phyloP scores from a whole-genome alignment of 441 rosid genomes.

The Euphorbia schlechtendalii region DNA sequence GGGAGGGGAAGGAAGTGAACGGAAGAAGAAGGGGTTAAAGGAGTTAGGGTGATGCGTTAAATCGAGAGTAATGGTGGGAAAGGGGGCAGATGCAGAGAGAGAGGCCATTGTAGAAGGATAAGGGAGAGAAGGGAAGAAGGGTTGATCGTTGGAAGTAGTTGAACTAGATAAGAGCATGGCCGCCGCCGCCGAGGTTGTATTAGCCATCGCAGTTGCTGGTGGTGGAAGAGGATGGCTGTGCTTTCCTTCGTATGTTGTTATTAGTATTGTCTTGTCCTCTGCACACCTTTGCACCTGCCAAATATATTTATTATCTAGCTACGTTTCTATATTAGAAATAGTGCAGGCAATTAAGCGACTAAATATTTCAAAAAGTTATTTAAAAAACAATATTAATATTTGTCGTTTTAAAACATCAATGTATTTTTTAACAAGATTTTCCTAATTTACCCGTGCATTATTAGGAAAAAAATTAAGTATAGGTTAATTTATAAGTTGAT shows the following conservation, averaged over 20 bases:
- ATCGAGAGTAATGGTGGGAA: slow-evolving; percentile 83
- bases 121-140: slow-evolving; percentile 36
- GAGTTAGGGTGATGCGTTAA: slow-evolving; percentile 48
- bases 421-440: too few species aligned
- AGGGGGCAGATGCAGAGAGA: slow-evolving; percentile 69
- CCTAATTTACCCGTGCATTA: too few species aligned
- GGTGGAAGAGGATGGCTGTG: slow-evolving; percentile 91
- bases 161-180: slow-evolving; percentile 83
- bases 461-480: too few species aligned
- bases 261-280: slow-evolving; percentile 64
- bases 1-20: slow-evolving; percentile 22
- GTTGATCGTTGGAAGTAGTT: slow-evolving; percentile 25
- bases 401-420: too few species aligned
- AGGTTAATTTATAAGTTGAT: too few species aligned
- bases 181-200: slow-evolving; percentile 78
- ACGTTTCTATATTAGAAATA: too few species aligned
- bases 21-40: slow-evolving; percentile 28
- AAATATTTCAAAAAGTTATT: too few species aligned
- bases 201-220: slow-evolving; percentile 74
- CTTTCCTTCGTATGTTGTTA: slow-evolving; percentile 85
- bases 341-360: too few species aligned
- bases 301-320: too few species aligned
- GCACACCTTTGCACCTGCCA: slow-evolving; percentile 80
- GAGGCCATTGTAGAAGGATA: slow-evolving; percentile 51
- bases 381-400: too few species aligned